Evolutionary conservation across 2,329 filamentous ascomycete genomes (phyloP).

Genomic region (Verticillium alfalfae): DNA sequence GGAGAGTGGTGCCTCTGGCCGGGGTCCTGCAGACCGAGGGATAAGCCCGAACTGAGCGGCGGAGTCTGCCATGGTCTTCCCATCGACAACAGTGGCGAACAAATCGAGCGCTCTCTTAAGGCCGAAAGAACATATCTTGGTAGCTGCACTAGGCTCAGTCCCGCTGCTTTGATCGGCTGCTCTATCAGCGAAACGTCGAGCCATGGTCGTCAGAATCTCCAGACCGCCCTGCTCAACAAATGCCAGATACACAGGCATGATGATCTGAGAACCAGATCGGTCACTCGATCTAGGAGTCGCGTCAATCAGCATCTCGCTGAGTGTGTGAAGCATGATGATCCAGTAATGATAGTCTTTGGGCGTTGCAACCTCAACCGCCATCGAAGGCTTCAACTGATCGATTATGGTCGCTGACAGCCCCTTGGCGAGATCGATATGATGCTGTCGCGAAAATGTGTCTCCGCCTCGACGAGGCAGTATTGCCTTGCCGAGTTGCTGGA

Average conservation of each 20-base stretch:
- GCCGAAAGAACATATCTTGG: slow-evolving; percentile 30
- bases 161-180: slow-evolving; percentile 29
- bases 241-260: slow-evolving; percentile 74
- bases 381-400: slow-evolving; percentile 52
- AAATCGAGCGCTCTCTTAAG: slow-evolving; percentile 82
- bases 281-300: slow-evolving; percentile 38
- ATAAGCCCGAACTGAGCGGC: slow-evolving; percentile 46
- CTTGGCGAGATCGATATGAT: slow-evolving; percentile 51
- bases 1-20: slow-evolving; percentile 36
- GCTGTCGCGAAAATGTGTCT: slow-evolving; percentile 53
- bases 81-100: slow-evolving; percentile 69
- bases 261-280: slow-evolving; percentile 46
- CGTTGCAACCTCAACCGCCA: slow-evolving; percentile 38
- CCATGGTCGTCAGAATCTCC: slow-evolving; percentile 64
- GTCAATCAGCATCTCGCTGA: slow-evolving; percentile 77
- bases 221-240: slow-evolving; percentile 82
- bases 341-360: slow-evolving; percentile 71
- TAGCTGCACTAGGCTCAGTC: slow-evolving; percentile 7
- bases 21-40: slow-evolving; percentile 32
- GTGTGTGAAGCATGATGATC: slow-evolving; percentile 71
- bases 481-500: slow-evolving; percentile 79
- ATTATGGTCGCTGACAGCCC: slow-evolving; percentile 69
- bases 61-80: slow-evolving; percentile 77
- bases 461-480: slow-evolving; percentile 69
- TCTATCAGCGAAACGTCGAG: slow-evolving; percentile 61